These are phyloP conservation scores for Globisporangium splendens DNA, from an alignment of 352 stramenopile genomes.

Conservation along the genomic window DNA sequence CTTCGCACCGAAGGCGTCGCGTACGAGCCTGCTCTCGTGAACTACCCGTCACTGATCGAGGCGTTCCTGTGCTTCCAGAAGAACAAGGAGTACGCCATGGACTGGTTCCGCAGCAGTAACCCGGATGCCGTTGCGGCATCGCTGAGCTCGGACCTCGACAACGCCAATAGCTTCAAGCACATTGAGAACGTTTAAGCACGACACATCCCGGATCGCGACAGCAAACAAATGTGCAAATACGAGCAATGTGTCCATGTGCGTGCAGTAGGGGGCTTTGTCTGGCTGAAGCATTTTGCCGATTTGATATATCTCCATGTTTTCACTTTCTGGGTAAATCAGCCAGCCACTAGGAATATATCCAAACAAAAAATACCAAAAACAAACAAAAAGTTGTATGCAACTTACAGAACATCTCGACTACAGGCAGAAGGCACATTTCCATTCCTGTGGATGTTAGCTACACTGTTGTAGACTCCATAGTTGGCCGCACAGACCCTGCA, in stretches of 20 bases:
- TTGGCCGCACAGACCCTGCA: constrained; percentile 12
- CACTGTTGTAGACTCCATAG: background rate
- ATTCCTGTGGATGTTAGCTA: background rate
- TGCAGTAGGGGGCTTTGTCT: background rate
- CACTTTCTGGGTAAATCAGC: background rate
- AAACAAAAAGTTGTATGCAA: constrained; percentile 7
- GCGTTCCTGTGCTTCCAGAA: constrained; percentile 80
- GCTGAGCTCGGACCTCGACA: constrained; percentile 29
- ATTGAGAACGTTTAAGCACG: constrained; percentile 54
- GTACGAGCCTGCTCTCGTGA: constrained; percentile 39
- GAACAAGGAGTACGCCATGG: constrained; percentile 71
- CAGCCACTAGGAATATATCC: too few relatives aligned
- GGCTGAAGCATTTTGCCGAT: background rate
- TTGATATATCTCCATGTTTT: background rate
- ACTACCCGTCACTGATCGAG: constrained; percentile 54
- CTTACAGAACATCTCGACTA: too few relatives aligned
- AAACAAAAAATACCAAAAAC: background rate
- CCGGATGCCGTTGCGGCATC: constrained; percentile 19
- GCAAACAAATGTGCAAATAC: background rate
- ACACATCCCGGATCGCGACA: background rate
- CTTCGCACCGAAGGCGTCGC: constrained; percentile 45
- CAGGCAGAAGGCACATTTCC: background rate
- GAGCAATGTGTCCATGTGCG: background rate
- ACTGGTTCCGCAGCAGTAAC: constrained; percentile 65
- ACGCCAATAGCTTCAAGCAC: constrained; percentile 56